Conservation (phyloP, 495 filamentous ascomycete genomes). For the Clavariopsis aquatica region DNA sequence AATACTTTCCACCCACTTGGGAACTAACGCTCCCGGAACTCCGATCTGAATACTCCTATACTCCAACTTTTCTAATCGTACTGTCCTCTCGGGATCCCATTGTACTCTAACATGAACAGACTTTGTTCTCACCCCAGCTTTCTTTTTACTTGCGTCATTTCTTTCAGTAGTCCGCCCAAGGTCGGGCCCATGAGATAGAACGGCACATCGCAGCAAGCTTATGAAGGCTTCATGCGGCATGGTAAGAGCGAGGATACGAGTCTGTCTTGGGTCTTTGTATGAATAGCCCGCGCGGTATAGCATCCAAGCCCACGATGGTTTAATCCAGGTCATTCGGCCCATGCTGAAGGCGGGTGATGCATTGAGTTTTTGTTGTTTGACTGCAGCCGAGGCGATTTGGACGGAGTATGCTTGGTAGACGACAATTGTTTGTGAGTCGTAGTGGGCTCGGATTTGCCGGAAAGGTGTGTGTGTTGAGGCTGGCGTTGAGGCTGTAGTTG, state of each 20-base stretch:
- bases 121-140: slow-evolving; percentile 42
- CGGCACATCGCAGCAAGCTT: slow-evolving; percentile 11
- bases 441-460: slow-evolving; percentile 57
- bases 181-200: slow-evolving; percentile 16
- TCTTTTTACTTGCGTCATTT: slow-evolving; percentile 10
- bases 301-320: slow-evolving; percentile 67
- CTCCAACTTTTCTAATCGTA: slow-evolving; percentile 46
- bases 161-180: neutral
- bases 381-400: slow-evolving; percentile 56
- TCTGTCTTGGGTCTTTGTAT: slow-evolving; percentile 34
- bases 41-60: slow-evolving; percentile 65
- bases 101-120: slow-evolving; percentile 56
- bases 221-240: slow-evolving; percentile 25
- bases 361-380: slow-evolving; percentile 53
- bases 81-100: slow-evolving; percentile 63
- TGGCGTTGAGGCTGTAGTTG: neutral
- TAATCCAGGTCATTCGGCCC: slow-evolving; percentile 67
- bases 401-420: slow-evolving; percentile 65
- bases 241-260: slow-evolving; percentile 30
- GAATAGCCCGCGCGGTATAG: slow-evolving; percentile 50
- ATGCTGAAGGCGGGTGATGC: slow-evolving; percentile 56
- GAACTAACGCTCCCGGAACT: slow-evolving; percentile 48
- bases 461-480: slow-evolving; percentile 40
- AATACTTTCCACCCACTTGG: slow-evolving; percentile 55
- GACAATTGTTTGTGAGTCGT: slow-evolving; percentile 54